phyloP scores from a whole-genome alignment of 306 rosid species.

The Gastrolobium villosum region DNA sequence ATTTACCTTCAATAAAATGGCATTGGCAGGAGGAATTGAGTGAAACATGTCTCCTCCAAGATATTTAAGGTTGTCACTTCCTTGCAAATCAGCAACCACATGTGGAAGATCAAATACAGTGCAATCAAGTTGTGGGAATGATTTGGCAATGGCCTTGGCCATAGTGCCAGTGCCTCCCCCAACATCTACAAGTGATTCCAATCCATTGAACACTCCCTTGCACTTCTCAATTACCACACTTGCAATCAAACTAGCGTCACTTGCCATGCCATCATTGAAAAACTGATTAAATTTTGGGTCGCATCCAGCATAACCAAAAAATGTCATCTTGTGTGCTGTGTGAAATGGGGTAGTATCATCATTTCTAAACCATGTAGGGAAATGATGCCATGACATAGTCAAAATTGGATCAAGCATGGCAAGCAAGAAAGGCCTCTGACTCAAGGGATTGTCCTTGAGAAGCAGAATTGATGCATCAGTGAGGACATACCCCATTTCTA shows the following conservation, averaged over 20 bases:
- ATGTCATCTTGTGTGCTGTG: conserved; percentile 20
- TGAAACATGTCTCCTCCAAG: not conserved
- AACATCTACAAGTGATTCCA: too few species aligned
- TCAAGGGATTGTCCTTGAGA: conserved; percentile 43
- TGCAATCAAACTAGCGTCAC: conserved; percentile 39
- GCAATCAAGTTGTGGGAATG: too few species aligned
- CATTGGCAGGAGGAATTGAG: not conserved
- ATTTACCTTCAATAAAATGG: conserved; percentile 23
- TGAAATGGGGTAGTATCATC: conserved; percentile 24
- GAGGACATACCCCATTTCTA: conserved; percentile 44
- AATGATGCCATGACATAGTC: conserved; percentile 26
- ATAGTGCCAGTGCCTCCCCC: too few species aligned
- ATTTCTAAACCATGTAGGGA: conserved; percentile 44
- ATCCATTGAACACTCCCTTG: too few species aligned
- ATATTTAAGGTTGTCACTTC: not conserved
- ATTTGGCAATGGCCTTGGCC: too few species aligned
- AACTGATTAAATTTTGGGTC: not conserved
- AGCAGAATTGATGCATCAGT: conserved; percentile 47
- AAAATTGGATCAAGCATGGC: conserved; percentile 38
- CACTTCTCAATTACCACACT: not conserved
- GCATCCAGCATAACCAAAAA: conserved; percentile 34
- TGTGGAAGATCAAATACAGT: not conserved
- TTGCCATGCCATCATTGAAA: conserved; percentile 48
- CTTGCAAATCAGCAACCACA: conserved; percentile 37
- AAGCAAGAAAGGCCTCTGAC: conserved; percentile 37